Conservation (phyloP, 306 rosid genomes). For the Glycyrrhiza uralensis region DNA sequence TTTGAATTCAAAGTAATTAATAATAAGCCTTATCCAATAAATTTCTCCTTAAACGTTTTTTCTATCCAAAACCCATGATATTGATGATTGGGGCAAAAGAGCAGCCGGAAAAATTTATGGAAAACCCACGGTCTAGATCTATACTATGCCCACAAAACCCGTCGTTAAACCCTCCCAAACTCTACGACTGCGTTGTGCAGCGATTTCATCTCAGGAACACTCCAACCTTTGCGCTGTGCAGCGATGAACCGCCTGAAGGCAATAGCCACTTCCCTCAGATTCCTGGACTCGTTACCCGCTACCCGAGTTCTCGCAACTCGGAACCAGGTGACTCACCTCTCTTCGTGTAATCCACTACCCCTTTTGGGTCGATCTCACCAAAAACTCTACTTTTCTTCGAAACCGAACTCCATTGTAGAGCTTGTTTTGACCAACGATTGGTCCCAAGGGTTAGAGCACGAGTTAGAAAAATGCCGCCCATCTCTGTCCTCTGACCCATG, state of each 20-base stretch:
- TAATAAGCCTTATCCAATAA: no score
- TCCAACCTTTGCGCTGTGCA: neutral
- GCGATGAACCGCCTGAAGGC: conserved; percentile 62
- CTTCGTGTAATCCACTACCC: conserved; percentile 21
- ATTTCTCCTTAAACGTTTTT: no score
- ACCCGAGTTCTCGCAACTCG: conserved; percentile 29
- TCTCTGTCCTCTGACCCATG: conserved; percentile 65
- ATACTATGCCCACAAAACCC: neutral
- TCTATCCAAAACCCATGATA: no score
- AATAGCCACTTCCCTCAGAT: conserved; percentile 39
- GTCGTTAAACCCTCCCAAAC: conserved; percentile 27
- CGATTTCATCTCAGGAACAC: neutral
- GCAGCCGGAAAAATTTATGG: no score
- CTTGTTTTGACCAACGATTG: conserved; percentile 57
- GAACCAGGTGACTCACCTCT: conserved; percentile 51
- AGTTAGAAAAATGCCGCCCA: conserved; percentile 42
- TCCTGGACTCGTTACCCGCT: conserved; percentile 36
- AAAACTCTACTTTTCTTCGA: conserved; percentile 51
- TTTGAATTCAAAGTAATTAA: no score
- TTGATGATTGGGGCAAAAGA: no score
- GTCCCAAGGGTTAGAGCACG: conserved; percentile 59
- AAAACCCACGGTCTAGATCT: neutral
- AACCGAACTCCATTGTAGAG: conserved; percentile 55
- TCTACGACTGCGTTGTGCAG: neutral
- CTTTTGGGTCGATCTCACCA: conserved; percentile 34